Conservation (phyloP, 805 yeast genomes). For the Cyberlindnera misumaiensis region DNA sequence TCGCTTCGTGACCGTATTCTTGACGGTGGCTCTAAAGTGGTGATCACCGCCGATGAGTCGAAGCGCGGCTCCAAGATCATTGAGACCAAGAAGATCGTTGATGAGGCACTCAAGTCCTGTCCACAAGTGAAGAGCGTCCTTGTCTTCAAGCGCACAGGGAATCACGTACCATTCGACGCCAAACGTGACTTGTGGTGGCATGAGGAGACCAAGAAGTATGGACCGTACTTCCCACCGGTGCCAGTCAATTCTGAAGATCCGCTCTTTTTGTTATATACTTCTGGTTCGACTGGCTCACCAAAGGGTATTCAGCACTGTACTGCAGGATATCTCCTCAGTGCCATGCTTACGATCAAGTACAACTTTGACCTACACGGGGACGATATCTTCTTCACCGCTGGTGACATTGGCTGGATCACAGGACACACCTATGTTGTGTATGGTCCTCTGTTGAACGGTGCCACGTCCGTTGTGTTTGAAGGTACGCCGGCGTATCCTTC, state of each 20-base stretch:
- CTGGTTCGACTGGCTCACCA: conserved; percentile 87
- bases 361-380: conserved; percentile 70
- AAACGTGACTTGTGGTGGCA: conserved; percentile 74
- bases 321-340: conserved; percentile 73
- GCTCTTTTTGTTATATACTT: conserved; percentile 71
- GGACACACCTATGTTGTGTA: conserved; percentile 81
- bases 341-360: conserved; percentile 66
- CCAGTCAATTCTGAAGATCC: conserved; percentile 80
- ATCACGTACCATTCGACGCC: conserved; percentile 40
- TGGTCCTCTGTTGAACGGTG: conserved; percentile 73
- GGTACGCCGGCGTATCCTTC: conserved; percentile 86
- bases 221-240: conserved; percentile 65
- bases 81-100: conserved; percentile 76
- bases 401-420: conserved; percentile 89
- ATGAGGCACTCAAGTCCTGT: conserved; percentile 64
- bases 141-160: conserved; percentile 71
- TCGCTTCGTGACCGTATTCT: conserved; percentile 84
- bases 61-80: conserved; percentile 78
- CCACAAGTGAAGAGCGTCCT: conserved; percentile 64
- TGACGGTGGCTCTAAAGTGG: conserved; percentile 70
- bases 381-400: conserved; percentile 77
- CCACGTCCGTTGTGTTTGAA: conserved; percentile 75
- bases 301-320: conserved; percentile 81
- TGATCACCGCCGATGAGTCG: conserved; percentile 77
- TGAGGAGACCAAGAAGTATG: conserved; percentile 57